Conservation (phyloP, 495 filamentous ascomycete species). For the Penicillium mononematosum region DNA sequence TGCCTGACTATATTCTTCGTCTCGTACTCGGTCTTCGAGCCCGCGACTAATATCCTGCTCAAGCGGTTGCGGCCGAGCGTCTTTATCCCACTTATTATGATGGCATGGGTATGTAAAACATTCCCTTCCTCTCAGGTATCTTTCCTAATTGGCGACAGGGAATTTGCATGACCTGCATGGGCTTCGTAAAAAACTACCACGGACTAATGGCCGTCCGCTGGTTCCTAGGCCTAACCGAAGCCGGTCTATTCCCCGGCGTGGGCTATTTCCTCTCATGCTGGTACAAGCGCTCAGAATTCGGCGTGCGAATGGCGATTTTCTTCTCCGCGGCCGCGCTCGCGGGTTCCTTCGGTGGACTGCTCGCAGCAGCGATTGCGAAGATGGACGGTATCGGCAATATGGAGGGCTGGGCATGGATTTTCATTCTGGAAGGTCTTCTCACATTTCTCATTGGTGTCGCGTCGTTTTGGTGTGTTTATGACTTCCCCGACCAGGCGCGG, state of each 20-base stretch:
- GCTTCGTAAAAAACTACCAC: constrained; percentile 71
- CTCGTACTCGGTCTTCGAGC: constrained; percentile 85
- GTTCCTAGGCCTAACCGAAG: constrained; percentile 83
- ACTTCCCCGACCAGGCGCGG: constrained; percentile 80
- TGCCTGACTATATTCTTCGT: constrained; percentile 87
- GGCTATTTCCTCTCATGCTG: constrained; percentile 88
- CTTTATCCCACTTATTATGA: constrained; percentile 62
- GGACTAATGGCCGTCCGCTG: constrained; percentile 81
- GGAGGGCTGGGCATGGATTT: constrained; percentile 76
- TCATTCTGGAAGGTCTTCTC: constrained; percentile 62
- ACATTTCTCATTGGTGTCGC: constrained; percentile 71
- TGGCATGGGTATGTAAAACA: constrained; percentile 48
- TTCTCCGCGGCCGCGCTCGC: constrained; percentile 76
- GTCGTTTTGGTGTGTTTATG: constrained; percentile 83
- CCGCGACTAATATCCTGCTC: constrained; percentile 82
- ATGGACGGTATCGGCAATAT: constrained; percentile 68
- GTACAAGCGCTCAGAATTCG: constrained; percentile 81
- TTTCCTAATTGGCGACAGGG: constrained; percentile 50
- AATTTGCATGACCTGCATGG: constrained; percentile 79
- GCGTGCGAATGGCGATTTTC: constrained; percentile 78
- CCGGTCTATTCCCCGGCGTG: constrained; percentile 82
- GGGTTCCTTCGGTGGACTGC: constrained; percentile 69
- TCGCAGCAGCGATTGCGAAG: constrained; percentile 45
- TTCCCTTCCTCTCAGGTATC: not conserved
- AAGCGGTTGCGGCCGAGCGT: constrained; percentile 73